These are phyloP conservation scores for Saprolegnia diclina DNA, from an alignment of 352 stramenopile genomes.

Conservation along the genomic window DNA sequence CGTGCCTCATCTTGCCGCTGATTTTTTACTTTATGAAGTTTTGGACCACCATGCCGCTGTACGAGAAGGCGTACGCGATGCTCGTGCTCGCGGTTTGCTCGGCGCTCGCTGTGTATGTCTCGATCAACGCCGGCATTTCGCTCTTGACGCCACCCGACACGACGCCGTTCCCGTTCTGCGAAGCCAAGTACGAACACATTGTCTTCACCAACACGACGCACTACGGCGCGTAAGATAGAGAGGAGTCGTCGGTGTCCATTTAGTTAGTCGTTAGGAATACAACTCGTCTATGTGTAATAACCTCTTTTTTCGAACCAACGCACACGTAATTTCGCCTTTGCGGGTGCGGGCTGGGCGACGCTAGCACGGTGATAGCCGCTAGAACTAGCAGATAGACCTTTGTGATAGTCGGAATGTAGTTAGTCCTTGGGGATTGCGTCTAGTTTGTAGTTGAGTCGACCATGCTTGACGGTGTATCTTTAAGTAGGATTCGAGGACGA, in stretches of 20 bases:
- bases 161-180: slow-evolving; percentile 9
- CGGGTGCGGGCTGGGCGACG: too few relatives aligned
- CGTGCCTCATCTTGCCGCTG: slow-evolving; percentile 30
- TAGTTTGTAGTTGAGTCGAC: too few relatives aligned
- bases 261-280: background rate
- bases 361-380: too few relatives aligned
- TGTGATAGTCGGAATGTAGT: too few relatives aligned
- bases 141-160: background rate
- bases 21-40: slow-evolving; percentile 35
- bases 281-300: too few relatives aligned
- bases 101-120: slow-evolving; percentile 42
- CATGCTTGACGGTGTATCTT: too few relatives aligned
- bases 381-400: too few relatives aligned
- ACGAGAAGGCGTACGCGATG: slow-evolving; percentile 38
- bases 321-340: too few relatives aligned
- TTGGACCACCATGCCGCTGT: slow-evolving; percentile 40
- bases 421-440: too few relatives aligned
- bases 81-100: slow-evolving; percentile 43
- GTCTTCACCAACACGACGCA: slow-evolving; percentile 33
- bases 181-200: slow-evolving; percentile 12
- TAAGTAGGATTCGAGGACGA: too few relatives aligned
- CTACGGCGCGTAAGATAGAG: slow-evolving; percentile 23
- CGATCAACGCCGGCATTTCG: background rate
- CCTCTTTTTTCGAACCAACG: too few relatives aligned
- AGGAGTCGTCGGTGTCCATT: background rate